These are phyloP conservation scores for Magnusiomyces sp. DNA, from an alignment of 1,139 yeast species.

Conservation along the genomic window DNA sequence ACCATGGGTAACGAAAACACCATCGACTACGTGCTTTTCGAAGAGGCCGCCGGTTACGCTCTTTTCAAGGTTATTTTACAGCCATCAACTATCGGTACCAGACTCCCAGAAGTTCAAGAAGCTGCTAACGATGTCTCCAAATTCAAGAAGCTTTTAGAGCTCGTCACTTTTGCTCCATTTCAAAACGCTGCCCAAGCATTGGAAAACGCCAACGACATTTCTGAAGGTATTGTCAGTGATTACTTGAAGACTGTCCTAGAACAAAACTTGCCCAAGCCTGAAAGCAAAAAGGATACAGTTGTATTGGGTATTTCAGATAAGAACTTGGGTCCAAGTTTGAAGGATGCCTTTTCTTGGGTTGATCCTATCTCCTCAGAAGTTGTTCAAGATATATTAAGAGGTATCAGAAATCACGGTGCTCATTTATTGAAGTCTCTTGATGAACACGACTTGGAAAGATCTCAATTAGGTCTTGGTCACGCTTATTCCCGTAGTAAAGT, in stretches of 20 bases:
- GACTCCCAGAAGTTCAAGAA: slow-evolving; percentile 89
- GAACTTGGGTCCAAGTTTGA: slow-evolving; percentile 93
- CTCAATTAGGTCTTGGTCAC: slow-evolving; percentile 97
- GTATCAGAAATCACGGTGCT: slow-evolving; percentile 83
- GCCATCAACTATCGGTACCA: slow-evolving; percentile 89
- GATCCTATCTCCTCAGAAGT: slow-evolving; percentile 88
- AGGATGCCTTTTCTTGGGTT: slow-evolving; percentile 78
- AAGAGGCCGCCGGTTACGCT: slow-evolving; percentile 98
- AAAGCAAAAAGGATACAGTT: slow-evolving; percentile 52
- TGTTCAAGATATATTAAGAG: slow-evolving; percentile 92
- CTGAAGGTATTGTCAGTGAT: slow-evolving; percentile 94
- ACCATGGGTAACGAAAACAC: slow-evolving; percentile 21
- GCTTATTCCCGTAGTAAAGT: slow-evolving; percentile 98
- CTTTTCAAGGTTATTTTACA: slow-evolving; percentile 88
- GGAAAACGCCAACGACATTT: slow-evolving; percentile 94
- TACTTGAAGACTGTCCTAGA: slow-evolving; percentile 84
- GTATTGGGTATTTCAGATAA: slow-evolving; percentile 86
- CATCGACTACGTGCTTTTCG: slow-evolving; percentile 85
- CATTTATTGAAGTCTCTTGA: slow-evolving; percentile 87
- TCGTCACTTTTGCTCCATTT: slow-evolving; percentile 95
- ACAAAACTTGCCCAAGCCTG: slow-evolving; percentile 81
- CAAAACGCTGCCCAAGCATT: slow-evolving; percentile 98
- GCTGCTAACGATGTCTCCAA: slow-evolving; percentile 80
- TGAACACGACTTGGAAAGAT: slow-evolving; percentile 93
- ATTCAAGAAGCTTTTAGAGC: slow-evolving; percentile 87